Conservation (phyloP, 371 early-diverging fungal genomes). For the Mortierella sp. region DNA sequence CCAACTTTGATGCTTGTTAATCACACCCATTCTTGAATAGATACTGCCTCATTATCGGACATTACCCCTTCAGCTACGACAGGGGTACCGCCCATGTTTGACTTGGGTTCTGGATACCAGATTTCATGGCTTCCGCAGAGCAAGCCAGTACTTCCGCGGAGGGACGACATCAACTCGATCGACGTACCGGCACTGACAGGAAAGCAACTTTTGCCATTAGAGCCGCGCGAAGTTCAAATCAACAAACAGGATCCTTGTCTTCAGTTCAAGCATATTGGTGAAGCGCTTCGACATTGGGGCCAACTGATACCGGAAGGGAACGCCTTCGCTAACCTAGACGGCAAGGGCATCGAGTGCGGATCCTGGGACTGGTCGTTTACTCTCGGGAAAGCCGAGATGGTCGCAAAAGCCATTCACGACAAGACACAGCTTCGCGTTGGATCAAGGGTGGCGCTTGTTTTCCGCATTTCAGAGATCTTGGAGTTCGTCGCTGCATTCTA, state of each 20-base stretch:
- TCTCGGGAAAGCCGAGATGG: slow-evolving; percentile 48
- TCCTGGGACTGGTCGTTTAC: slow-evolving; percentile 50
- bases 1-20: neutral
- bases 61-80: slow-evolving; percentile 6
- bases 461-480: slow-evolving; percentile 80
- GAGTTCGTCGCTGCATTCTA: slow-evolving; percentile 84
- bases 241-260: slow-evolving; percentile 35
- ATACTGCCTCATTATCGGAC: slow-evolving; percentile 8
- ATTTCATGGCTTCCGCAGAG: slow-evolving; percentile 56
- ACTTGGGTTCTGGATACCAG: slow-evolving; percentile 50
- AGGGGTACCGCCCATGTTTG: slow-evolving; percentile 17
- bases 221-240: slow-evolving; percentile 21
- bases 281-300: slow-evolving; percentile 51
- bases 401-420: slow-evolving; percentile 49
- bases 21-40: neutral
- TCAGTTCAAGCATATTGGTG: slow-evolving; percentile 47
- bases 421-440: slow-evolving; percentile 61
- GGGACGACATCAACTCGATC: slow-evolving; percentile 48
- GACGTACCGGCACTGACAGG: slow-evolving; percentile 49
- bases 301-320: slow-evolving; percentile 36
- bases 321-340: slow-evolving; percentile 49
- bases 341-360: slow-evolving; percentile 41
- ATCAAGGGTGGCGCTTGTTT: slow-evolving; percentile 83
- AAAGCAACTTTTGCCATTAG: slow-evolving; percentile 28
- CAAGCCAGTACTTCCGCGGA: slow-evolving; percentile 41